Percentiles rank a stretch among this genome's conserved stretches.
phyloP scores from a whole-genome alignment of 768 basidiomycete species.

The Russula compacta region DNA sequence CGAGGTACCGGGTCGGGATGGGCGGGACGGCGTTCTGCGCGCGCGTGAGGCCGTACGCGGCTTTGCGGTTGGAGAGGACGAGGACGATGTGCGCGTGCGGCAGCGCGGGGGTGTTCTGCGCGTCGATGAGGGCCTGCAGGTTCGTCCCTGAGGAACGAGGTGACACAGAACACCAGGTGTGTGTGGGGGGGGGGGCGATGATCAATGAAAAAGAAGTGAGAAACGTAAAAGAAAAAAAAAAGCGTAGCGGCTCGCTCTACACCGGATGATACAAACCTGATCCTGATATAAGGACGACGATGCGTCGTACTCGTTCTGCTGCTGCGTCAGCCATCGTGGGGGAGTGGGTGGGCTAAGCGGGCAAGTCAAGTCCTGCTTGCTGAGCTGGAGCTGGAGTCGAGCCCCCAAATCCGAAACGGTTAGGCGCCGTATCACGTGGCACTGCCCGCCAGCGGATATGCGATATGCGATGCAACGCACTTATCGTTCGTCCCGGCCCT shows the following conservation, averaged over 20 bases:
- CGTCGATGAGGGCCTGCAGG: conserved; percentile 92
- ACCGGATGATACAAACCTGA: conserved; percentile 35
- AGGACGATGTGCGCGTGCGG: conserved; percentile 63
- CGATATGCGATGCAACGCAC: no score
- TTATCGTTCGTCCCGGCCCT: no score
- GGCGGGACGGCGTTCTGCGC: conserved; percentile 61
- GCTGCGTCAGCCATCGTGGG: background rate
- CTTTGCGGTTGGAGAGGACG: conserved; percentile 88
- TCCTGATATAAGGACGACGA: conserved; percentile 52
- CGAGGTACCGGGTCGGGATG: conserved; percentile 76
- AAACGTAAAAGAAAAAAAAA: background rate
- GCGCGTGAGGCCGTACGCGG: conserved; percentile 82
- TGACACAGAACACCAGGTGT: background rate
- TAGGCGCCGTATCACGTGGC: conserved; percentile 1
- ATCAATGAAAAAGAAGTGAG: background rate
- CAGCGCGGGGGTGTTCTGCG: conserved; percentile 62
- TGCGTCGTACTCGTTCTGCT: background rate
- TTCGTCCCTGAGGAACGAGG: conserved; percentile 61
- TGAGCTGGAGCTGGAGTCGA: background rate
- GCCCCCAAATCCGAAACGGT: background rate
- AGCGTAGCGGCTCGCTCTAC: no score
- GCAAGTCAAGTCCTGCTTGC: background rate
- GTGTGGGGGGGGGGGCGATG: no score
- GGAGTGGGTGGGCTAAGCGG: background rate
- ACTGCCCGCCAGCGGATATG: background rate